Base-by-base conservation (phyloP, 2,329 filamentous ascomycete species). In the Sphaerulina vaccinii region DNA sequence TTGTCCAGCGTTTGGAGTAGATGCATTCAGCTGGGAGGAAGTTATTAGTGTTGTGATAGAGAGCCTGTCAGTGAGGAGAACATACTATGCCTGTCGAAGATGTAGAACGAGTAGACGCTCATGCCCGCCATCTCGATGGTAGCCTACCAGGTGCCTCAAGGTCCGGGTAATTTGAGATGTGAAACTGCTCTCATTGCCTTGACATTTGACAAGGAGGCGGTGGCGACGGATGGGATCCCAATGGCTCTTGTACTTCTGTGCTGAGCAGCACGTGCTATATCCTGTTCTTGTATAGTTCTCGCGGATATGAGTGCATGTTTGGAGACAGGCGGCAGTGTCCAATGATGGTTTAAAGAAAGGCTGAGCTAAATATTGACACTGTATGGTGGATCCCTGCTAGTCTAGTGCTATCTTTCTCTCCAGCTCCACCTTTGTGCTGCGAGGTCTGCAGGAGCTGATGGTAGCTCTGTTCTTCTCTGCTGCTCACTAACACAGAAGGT, bases 81-180 rank as follows among this genome's bases (percentile, higher is more conserved):
- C 82, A 68, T 80, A 96, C 93, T 96, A 74, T 99, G 93, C 61
- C 93, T 87, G 75, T 99, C 93, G 71, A 99, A 99, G 69, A 99
- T 96, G 79, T 96, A 96, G 75, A 99, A 96, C 54, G 90, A 91
- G 75, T 95, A 97, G 72, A 97, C 88, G 55, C 87, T 85, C 93
- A 99, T 97, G 36, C 36, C 45, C 23, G 45, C 45, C 45, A 49
- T 49, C 10, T 11, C n/a, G 27, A 29, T 29, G 24, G 24, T 29
- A 11, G 8, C 2, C 13, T 2, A 4, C 5, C 9, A 24, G 37
- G 36, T 40, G 45, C 45, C 45, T 49, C 45, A 49, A 33, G 45
- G 29, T 36, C 23, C 37, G 36, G 45, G 45, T 33, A 41, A 22
- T 41, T 22, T 40, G 16, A 11, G 8, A 16, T n/a, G 15, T 49